Conservation (phyloP, 1,284 basidiomycete species). For the Pterula multifida region DNA sequence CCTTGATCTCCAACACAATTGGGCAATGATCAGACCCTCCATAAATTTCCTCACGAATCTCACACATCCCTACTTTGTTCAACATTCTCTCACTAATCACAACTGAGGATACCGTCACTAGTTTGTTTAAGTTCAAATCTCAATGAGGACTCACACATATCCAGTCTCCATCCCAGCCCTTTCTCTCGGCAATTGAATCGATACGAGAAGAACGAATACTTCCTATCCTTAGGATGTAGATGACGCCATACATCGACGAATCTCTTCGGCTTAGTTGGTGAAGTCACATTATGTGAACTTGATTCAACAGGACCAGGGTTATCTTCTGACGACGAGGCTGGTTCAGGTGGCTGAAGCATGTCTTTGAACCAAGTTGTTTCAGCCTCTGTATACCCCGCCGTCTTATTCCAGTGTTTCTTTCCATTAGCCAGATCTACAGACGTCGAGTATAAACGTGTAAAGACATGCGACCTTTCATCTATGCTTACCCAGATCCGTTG, state of each 20-base stretch:
- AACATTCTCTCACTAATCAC: constrained; percentile 58
- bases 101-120: constrained; percentile 27
- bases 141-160: constrained; percentile 53
- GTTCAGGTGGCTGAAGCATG: constrained; percentile 39
- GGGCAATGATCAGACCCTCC: constrained; percentile 81
- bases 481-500: constrained; percentile 50
- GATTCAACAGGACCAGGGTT: background rate
- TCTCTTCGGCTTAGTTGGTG: constrained; percentile 23
- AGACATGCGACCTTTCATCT: background rate
- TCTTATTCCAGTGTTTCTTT: constrained; percentile 69
- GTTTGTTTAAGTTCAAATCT: background rate
- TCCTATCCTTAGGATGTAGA: constrained; percentile 52
- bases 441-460: background rate
- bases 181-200: constrained; percentile 73
- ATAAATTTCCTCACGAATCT: constrained; percentile 75
- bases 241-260: constrained; percentile 79
- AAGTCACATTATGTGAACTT: background rate
- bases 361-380: constrained; percentile 63
- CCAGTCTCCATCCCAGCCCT: constrained; percentile 79
- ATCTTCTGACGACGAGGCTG: background rate
- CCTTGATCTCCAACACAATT: constrained; percentile 59
- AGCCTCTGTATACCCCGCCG: constrained; percentile 67
- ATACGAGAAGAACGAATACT: constrained; percentile 83
- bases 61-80: constrained; percentile 58
- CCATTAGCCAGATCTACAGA: constrained; percentile 52